These are phyloP conservation scores for Arthrobotrys sphaeroides DNA, from an alignment of 2,329 filamentous ascomycete species.

Conservation along the genomic window DNA sequence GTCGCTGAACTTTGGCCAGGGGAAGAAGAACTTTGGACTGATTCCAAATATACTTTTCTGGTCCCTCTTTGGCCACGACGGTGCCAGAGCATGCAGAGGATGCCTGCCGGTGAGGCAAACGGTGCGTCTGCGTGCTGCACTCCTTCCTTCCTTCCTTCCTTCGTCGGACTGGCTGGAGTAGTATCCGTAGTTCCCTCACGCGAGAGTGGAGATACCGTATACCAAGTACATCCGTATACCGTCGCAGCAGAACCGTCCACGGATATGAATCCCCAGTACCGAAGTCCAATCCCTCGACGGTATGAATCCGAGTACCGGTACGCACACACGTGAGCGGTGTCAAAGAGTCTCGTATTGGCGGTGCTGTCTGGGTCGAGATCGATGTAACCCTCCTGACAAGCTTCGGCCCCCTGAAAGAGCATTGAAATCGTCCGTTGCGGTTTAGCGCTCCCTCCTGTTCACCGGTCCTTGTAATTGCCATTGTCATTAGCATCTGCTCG, in stretches of 20 bases:
- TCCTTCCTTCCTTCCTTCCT: too few species aligned
- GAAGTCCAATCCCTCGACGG: too few species aligned
- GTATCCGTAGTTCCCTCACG: not conserved
- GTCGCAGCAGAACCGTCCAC: too few species aligned
- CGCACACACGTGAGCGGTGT: too few species aligned
- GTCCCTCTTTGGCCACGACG: not conserved
- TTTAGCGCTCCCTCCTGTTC: not conserved
- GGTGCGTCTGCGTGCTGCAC: not conserved
- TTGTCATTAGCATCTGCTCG: too few species aligned
- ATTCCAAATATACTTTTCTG: slow-evolving; percentile 23
- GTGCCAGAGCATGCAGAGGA: not conserved
- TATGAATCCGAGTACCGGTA: too few species aligned
- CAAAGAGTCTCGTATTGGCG: too few species aligned
- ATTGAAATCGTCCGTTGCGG: not conserved
- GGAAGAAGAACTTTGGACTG: too few species aligned
- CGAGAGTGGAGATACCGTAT: not conserved
- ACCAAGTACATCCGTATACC: not conserved
- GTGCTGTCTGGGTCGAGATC: too few species aligned
- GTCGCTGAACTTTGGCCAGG: too few species aligned
- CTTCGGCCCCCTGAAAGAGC: slow-evolving; percentile 9
- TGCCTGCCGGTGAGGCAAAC: not conserved
- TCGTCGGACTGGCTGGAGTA: too few species aligned
- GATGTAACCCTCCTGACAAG: slow-evolving; percentile 21
- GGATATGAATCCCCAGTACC: too few species aligned
- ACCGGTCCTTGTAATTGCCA: slow-evolving; percentile 1